Conservation (phyloP, 129 eudicot genomes). For the Centella asiatica region DNA sequence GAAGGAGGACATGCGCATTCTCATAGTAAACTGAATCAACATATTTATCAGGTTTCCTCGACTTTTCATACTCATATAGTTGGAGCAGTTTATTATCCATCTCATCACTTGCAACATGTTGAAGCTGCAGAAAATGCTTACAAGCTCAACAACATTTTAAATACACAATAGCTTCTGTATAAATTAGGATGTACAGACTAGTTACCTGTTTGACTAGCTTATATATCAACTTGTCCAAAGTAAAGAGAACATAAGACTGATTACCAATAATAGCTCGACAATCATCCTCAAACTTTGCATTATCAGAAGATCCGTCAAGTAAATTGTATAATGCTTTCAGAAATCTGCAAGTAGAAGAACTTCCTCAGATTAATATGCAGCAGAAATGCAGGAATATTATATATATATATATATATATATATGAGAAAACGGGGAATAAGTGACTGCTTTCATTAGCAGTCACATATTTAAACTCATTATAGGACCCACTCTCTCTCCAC, state of each 20-base stretch:
- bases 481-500: no score
- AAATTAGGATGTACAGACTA: not conserved
- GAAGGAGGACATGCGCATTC: constrained; percentile 74
- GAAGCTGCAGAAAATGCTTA: constrained; percentile 52
- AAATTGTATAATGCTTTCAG: constrained; percentile 62
- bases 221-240: constrained; percentile 86
- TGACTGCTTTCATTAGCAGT: no score
- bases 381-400: no score
- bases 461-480: no score
- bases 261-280: constrained; percentile 90
- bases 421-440: no score
- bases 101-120: constrained; percentile 81
- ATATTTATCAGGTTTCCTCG: constrained; percentile 61
- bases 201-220: constrained; percentile 90
- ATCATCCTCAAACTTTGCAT: constrained; percentile 89
- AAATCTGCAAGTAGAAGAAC: constrained; percentile 49
- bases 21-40: constrained; percentile 89
- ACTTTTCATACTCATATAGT: constrained; percentile 73
- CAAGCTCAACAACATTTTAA: not conserved
- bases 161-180: not conserved
- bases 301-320: constrained; percentile 94
- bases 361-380: not conserved
- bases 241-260: constrained; percentile 85
- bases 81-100: constrained; percentile 83
- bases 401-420: no score